phyloP scores from a whole-genome alignment of 2,329 filamentous ascomycete species.

The Aspergillus sp. region DNA sequence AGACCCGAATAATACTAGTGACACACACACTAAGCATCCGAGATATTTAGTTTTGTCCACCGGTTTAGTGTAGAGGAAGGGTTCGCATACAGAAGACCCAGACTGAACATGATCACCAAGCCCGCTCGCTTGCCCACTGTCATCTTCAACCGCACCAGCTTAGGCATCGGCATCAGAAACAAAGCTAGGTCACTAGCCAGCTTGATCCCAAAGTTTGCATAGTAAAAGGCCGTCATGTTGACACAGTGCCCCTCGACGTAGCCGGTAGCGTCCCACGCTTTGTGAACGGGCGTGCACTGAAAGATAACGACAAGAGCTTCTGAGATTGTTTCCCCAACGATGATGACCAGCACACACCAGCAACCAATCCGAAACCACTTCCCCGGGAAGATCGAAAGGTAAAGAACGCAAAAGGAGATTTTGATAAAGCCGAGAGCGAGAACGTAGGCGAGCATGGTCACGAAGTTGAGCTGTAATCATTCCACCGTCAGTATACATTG shows the following conservation, averaged over 20 bases:
- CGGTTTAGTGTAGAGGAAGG: background rate
- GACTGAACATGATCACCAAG: slow-evolving; percentile 23
- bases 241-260: slow-evolving; percentile 17
- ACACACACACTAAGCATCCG: slow-evolving; percentile 17
- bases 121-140: slow-evolving; percentile 18
- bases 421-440: slow-evolving; percentile 36
- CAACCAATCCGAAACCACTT: slow-evolving; percentile 18
- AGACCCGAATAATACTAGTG: slow-evolving; percentile 24
- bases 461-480: slow-evolving; percentile 20
- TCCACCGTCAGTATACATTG: background rate
- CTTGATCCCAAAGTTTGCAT: slow-evolving; percentile 21
- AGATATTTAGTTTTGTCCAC: background rate
- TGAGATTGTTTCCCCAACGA: slow-evolving; percentile 68
- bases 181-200: slow-evolving; percentile 22
- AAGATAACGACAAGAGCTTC: slow-evolving; percentile 65
- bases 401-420: slow-evolving; percentile 26
- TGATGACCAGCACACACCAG: slow-evolving; percentile 16
- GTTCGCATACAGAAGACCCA: slow-evolving; percentile 20
- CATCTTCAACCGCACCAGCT: slow-evolving; percentile 19
- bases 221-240: slow-evolving; percentile 18
- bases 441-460: slow-evolving; percentile 26
- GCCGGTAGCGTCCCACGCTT: slow-evolving; percentile 22
- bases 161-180: slow-evolving; percentile 21
- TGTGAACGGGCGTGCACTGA: slow-evolving; percentile 23
- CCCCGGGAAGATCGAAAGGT: slow-evolving; percentile 25